A percentile compares a stretch with the other conserved stretches of the same genome.
These are phyloP conservation scores for Lomentospora prolificans DNA, from an alignment of 2,329 filamentous ascomycete species.

Conservation along the genomic window DNA sequence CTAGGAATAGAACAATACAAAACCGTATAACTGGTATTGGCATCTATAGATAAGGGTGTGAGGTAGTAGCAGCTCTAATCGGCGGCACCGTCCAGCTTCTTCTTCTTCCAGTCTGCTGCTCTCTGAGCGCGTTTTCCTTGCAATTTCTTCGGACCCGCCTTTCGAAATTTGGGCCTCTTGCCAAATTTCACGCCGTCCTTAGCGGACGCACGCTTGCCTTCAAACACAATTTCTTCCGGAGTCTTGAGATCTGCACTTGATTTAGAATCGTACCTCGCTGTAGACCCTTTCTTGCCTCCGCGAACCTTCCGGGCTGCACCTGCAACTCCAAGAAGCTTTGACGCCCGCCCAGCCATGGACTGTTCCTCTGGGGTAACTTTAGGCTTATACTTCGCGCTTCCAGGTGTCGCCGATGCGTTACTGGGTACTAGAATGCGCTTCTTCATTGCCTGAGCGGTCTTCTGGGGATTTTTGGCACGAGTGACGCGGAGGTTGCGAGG, in stretches of 20 bases:
- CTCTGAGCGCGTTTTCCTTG: constrained; percentile 28
- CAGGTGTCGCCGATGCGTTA: constrained; percentile 18
- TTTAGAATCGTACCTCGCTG: constrained; percentile 11
- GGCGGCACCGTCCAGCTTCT: constrained; percentile 12
- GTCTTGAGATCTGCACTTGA: constrained; percentile 32
- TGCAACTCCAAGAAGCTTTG: constrained; percentile 63
- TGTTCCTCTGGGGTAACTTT: constrained; percentile 62
- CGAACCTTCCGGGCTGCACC: constrained; percentile 42
- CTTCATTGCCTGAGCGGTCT: constrained; percentile 44
- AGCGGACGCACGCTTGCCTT: constrained; percentile 64
- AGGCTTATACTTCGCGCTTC: constrained; percentile 44
- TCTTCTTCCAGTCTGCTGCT: constrained; percentile 36
- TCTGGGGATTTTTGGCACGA: constrained; percentile 67
- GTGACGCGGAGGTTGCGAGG: constrained; percentile 78
- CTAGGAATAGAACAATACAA: too few species aligned
- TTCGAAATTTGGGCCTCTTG: constrained; percentile 41
- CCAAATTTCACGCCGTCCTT: constrained; percentile 53
- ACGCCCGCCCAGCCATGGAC: constrained; percentile 62
- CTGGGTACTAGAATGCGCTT: constrained; percentile 29
- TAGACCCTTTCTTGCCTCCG: constrained; percentile 20
- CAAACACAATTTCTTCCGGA: constrained; percentile 68
- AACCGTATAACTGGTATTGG: background rate
- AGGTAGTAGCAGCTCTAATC: background rate
- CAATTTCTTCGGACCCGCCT: constrained; percentile 24
- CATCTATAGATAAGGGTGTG: background rate